Conservation (phyloP, 1,139 yeast species). For the Schwanniomyces etchellsii region DNA sequence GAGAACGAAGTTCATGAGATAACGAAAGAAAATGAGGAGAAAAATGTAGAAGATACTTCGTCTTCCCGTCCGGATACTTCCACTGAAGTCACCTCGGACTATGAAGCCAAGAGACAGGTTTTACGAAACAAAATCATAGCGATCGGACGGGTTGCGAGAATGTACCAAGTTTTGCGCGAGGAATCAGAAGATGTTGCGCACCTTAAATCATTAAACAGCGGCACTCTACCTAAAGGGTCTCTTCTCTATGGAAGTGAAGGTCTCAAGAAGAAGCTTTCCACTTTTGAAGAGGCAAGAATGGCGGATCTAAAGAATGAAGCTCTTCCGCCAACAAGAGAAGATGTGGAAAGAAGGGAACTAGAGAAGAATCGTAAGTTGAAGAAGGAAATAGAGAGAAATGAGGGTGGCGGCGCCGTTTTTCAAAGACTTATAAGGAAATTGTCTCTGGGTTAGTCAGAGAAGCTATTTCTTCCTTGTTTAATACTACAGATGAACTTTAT, state of each 20-base stretch:
- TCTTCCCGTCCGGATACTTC: background rate
- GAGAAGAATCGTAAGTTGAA: constrained; percentile 36
- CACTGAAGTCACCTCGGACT: constrained; percentile 10
- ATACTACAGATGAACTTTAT: background rate
- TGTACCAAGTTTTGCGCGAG: constrained; percentile 86
- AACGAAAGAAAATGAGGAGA: background rate
- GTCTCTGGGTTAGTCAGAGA: constrained; percentile 19
- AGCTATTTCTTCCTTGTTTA: too few relatives aligned
- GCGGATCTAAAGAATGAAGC: constrained; percentile 86
- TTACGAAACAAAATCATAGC: constrained; percentile 88
- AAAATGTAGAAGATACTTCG: background rate
- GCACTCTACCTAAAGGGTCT: constrained; percentile 78
- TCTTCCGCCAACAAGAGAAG: constrained; percentile 76
- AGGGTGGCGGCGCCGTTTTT: constrained; percentile 31
- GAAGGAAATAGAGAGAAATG: constrained; percentile 39
- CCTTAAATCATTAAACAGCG: constrained; percentile 64
- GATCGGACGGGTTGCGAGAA: constrained; percentile 88
- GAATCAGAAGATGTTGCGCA: constrained; percentile 86
- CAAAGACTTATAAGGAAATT: constrained; percentile 38
- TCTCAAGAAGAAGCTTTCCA: constrained; percentile 57
- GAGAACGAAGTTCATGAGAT: constrained; percentile 46
- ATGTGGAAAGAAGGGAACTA: constrained; percentile 41
- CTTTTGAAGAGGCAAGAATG: constrained; percentile 79
- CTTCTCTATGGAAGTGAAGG: constrained; percentile 81
- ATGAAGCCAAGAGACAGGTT: constrained; percentile 51